Percentiles rank a stretch among this genome's conserved stretches.
phyloP scores from a whole-genome alignment of 169 alveolate species.

The Plasmodium blacklocki region DNA sequence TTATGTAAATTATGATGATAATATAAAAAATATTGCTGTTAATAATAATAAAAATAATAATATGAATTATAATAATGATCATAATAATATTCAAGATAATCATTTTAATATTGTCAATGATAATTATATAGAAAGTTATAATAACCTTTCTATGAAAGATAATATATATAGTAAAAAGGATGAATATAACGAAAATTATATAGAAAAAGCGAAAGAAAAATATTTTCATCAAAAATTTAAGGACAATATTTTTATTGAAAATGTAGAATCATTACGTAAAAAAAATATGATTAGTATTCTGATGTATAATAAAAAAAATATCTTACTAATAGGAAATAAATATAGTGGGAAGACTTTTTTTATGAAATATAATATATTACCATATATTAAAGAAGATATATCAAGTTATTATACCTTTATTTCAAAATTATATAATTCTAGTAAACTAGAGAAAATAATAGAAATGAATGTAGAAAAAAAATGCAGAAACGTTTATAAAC shows the following conservation, averaged over 20 bases:
- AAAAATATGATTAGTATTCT: constrained; percentile 56
- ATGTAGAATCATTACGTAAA: constrained; percentile 76
- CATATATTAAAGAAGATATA: constrained; percentile 69
- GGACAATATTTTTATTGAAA: constrained; percentile 70
- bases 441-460: constrained; percentile 58
- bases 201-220: constrained; percentile 43
- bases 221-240: constrained; percentile 67
- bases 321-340: constrained; percentile 66
- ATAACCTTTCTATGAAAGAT: constrained; percentile 40
- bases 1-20: constrained; percentile 29
- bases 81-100: not conserved
- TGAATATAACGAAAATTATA: constrained; percentile 18
- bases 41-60: not conserved
- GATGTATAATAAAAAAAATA: constrained; percentile 73
- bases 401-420: constrained; percentile 67
- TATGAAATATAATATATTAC: constrained; percentile 72
- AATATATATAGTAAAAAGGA: constrained; percentile 40
- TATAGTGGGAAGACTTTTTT: constrained; percentile 76
- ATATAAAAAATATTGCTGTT: not conserved
- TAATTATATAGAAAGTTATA: constrained; percentile 45
- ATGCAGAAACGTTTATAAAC: constrained; percentile 74
- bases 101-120: constrained; percentile 28
- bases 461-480: constrained; percentile 74
- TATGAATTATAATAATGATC: too few relatives aligned
- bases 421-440: constrained; percentile 62